Conservation (phyloP, 768 basidiomycete genomes). For the Porpolomopsis calyptriformis region DNA sequence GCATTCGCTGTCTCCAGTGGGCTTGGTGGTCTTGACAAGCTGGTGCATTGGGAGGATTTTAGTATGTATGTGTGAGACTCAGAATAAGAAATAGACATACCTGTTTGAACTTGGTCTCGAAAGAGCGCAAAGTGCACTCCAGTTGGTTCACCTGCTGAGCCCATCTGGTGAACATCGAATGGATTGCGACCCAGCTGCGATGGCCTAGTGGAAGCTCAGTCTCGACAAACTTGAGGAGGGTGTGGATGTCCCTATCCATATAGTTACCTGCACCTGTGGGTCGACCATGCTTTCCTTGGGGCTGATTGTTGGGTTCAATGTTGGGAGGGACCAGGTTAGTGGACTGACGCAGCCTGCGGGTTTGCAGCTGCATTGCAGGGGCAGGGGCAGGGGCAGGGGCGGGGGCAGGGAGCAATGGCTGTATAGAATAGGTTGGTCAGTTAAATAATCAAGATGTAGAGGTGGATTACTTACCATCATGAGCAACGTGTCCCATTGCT, state of each 20-base stretch:
- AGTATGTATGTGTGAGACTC: no score
- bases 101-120: slow-evolving; percentile 18
- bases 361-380: neutral
- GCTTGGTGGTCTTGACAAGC: slow-evolving; percentile 18
- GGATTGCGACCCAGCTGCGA: slow-evolving; percentile 12
- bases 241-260: slow-evolving; percentile 8
- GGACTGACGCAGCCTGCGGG: neutral
- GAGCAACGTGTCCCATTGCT: no score
- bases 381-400: no score
- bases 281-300: slow-evolving; percentile 7
- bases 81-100: neutral
- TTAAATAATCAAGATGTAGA: no score
- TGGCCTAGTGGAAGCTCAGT: slow-evolving; percentile 15
- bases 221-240: slow-evolving; percentile 12
- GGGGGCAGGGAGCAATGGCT: no score
- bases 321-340: neutral
- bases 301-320: neutral
- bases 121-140: slow-evolving; percentile 8
- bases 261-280: slow-evolving; percentile 15
- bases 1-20: slow-evolving; percentile 18
- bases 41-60: neutral
- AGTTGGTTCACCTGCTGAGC: slow-evolving; percentile 9
- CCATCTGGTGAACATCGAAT: slow-evolving; percentile 11
- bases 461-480: no score
- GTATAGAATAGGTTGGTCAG: no score